Evolutionary conservation across 2,329 filamentous ascomycete genomes (phyloP).

Genomic region (Nannizzia gypsea): DNA sequence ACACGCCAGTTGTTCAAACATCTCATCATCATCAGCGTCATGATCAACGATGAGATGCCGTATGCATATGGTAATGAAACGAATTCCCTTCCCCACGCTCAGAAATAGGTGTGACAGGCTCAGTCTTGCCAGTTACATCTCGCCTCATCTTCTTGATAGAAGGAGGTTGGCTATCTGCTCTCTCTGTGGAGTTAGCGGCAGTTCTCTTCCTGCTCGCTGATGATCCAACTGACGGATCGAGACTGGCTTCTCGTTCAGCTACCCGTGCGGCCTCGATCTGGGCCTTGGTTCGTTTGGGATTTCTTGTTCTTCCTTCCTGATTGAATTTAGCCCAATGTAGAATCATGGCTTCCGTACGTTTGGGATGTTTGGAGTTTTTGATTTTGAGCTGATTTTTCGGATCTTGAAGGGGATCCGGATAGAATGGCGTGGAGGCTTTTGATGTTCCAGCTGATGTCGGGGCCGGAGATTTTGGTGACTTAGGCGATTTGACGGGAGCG

Average conservation of each 20-base stretch:
- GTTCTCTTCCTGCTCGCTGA: not conserved
- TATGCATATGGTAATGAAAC: conserved; percentile 3
- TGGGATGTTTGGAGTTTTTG: conserved; percentile 34
- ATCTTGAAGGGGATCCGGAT: conserved; percentile 16
- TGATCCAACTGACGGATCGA: not conserved
- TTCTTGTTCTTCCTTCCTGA: conserved; percentile 31
- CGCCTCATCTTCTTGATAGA: conserved; percentile 2
- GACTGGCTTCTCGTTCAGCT: conserved; percentile 9
- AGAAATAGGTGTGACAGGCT: conserved; percentile 4
- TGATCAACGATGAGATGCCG: not conserved
- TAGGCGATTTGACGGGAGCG: conserved; percentile 8
- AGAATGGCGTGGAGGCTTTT: conserved; percentile 14
- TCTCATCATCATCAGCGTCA: not conserved
- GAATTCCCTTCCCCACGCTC: not conserved
- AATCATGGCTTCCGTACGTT: conserved; percentile 35
- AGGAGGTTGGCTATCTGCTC: not conserved
- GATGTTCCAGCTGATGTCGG: conserved; percentile 13
- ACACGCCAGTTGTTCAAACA: not conserved
- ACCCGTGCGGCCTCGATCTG: conserved; percentile 33
- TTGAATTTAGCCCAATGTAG: conserved; percentile 36
- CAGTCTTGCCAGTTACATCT: conserved; percentile 2
- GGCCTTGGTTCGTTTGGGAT: conserved; percentile 34
- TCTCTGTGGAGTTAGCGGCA: not conserved
- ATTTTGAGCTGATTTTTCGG: conserved; percentile 25
- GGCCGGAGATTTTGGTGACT: conserved; percentile 10